Base-by-base conservation (phyloP, 306 rosid species). In the Gastrolobium villosum region DNA sequence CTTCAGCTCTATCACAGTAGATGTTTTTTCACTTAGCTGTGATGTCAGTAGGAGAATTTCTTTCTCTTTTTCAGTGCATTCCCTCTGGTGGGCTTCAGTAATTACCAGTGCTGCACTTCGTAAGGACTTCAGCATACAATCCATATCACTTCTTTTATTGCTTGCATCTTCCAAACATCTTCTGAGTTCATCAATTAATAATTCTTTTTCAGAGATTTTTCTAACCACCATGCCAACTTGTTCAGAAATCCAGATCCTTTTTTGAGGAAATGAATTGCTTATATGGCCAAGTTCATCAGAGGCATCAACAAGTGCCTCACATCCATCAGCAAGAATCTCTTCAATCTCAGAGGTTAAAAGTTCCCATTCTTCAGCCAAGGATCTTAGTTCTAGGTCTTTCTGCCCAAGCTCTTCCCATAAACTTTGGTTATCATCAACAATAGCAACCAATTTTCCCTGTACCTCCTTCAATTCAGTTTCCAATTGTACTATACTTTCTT, bases 241-340 rank as follows among this genome's bases (percentile, higher is more conserved):
- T 85, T 92, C 96, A 6, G 97, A 95, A 80, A 93, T 90, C 98
- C 98, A 88, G 63, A 95, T 95, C 88, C 99, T 84, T 87, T 87
- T 91, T 54, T 87, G 92, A 10, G 98, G 90, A 89, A 93, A 77
- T 72, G 96, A 91, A 78, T 84, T 82, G 71, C 90, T 88, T 80
- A 93, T 88, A 31, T 74, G 68, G 30, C 83, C 87, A 77, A 93
- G 88, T 77, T 89, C 89, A 50, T 87, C 84, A 60, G 90, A 88
- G 72, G 96, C 96, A 77, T 90, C 88, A 82, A 77, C 76, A n/a
- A 95, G 87, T 44, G 88, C 83, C 71, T 84, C 88, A 72, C 81
- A 85, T 72, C 97, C 99, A 79, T 84, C 90, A 75, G 79, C 44
- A 76, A 95, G 97, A 86, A 88, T 82, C 81, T 82, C 92, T 84